phyloP scores from a whole-genome alignment of 192 early-diverging fungal genomes.

The Coemansia sp. region DNA sequence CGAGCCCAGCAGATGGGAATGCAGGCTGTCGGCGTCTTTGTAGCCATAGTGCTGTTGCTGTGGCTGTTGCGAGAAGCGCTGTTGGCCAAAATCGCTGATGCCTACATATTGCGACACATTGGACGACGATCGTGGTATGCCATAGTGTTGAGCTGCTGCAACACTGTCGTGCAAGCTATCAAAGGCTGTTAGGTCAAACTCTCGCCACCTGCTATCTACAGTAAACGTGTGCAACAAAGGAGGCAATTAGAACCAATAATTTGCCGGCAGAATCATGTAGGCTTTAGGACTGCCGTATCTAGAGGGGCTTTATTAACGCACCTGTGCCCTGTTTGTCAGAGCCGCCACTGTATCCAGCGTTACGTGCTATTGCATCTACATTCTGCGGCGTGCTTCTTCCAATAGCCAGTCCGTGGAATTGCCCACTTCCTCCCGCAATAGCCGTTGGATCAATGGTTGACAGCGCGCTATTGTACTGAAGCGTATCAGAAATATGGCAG shows the following conservation, averaged over 20 bases:
- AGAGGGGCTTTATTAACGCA: not conserved
- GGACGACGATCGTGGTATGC: conserved; percentile 9
- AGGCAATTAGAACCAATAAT: conserved; percentile 1
- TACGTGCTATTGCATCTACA: conserved; percentile 8
- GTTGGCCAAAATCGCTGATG: conserved; percentile 1
- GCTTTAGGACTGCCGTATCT: not conserved
- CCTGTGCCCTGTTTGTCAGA: conserved; percentile 27
- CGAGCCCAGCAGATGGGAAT: conserved; percentile 7
- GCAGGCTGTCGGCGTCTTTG: conserved; percentile 2
- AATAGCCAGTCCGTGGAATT: not conserved
- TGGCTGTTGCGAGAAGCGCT: not conserved
- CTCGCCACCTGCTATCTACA: conserved; percentile 44
- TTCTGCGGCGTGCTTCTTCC: conserved; percentile 4
- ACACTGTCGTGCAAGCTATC: not conserved
- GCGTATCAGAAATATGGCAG: conserved; percentile 9
- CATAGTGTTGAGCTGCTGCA: not conserved
- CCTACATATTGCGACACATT: conserved; percentile 17
- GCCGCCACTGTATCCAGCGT: conserved; percentile 10
- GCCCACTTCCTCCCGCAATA: not conserved
- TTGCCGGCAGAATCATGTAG: not conserved
- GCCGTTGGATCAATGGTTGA: conserved; percentile 14
- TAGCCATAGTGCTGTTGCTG: not conserved
- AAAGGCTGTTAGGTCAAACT: conserved; percentile 4
- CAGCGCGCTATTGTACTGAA: conserved; percentile 23
- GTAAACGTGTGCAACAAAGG: conserved; percentile 3